Conservation (phyloP, 257 asterid genomes). For the Craterostigma plantagineum region DNA sequence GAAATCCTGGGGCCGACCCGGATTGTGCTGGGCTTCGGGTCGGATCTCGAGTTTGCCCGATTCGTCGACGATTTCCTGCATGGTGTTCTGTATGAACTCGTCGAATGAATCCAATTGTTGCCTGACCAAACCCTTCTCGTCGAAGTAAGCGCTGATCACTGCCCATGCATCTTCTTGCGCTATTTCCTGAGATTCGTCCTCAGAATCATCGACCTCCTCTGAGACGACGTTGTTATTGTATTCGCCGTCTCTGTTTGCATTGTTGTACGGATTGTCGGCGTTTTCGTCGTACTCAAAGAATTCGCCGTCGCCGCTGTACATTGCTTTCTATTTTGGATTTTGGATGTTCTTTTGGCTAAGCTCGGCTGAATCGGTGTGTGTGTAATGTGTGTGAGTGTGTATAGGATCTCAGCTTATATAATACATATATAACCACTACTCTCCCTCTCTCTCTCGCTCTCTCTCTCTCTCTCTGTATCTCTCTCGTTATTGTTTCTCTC, state of each 20-base stretch:
- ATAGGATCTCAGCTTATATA: no score
- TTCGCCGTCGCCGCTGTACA: no score
- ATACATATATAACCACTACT: no score
- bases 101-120: slow-evolving; percentile 94
- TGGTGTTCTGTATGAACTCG: slow-evolving; percentile 89
- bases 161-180: slow-evolving; percentile 99
- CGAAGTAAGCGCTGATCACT: slow-evolving; percentile 88
- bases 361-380: no score
- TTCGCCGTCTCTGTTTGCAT: slow-evolving; percentile 24
- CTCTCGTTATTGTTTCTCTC: no score
- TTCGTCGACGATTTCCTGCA: slow-evolving; percentile 96
- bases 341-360: no score
- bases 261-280: no score
- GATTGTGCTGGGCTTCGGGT: slow-evolving; percentile 91
- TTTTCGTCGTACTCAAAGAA: no score
- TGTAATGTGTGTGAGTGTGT: no score
- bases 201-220: slow-evolving; percentile 25
- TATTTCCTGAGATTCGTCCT: slow-evolving; percentile 53
- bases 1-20: slow-evolving; percentile 77
- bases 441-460: no score
- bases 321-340: no score
- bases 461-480: no score
- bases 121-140: slow-evolving; percentile 87
- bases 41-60: slow-evolving; percentile 89
- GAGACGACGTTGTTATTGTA: slow-evolving; percentile 19